These are phyloP conservation scores for Euphorbia tirucalli DNA, from an alignment of 345 rosid species.

Conservation along the genomic window DNA sequence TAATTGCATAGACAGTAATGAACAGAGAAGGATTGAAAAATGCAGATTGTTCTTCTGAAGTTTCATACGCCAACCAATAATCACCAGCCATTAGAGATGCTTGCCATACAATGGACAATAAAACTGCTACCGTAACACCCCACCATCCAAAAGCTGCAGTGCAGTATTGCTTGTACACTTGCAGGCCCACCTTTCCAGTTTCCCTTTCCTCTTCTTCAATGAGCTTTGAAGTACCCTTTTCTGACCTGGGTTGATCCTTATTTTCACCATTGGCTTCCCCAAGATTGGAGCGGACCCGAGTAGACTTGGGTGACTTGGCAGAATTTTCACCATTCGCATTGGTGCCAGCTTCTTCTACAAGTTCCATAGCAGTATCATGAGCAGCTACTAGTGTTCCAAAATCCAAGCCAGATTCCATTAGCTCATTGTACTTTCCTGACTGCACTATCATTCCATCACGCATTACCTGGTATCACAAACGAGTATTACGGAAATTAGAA, in stretches of 20 bases:
- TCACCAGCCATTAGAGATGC: slow-evolving; percentile 78
- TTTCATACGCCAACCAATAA: slow-evolving; percentile 93
- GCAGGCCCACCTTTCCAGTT: slow-evolving; percentile 68
- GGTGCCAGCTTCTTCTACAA: slow-evolving; percentile 63
- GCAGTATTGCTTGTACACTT: slow-evolving; percentile 69
- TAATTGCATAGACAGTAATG: slow-evolving; percentile 59
- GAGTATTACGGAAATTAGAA: background rate
- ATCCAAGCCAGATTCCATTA: slow-evolving; percentile 59
- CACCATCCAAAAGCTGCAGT: slow-evolving; percentile 95
- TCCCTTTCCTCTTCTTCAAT: slow-evolving; percentile 87
- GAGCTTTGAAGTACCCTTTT: slow-evolving; percentile 63
- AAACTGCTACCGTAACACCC: slow-evolving; percentile 55
- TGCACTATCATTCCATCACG: slow-evolving; percentile 85
- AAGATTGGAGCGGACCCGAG: slow-evolving; percentile 29
- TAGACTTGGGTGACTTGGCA: slow-evolving; percentile 37
- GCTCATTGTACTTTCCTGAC: slow-evolving; percentile 69
- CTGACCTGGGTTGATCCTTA: slow-evolving; percentile 41
- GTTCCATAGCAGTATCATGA: slow-evolving; percentile 80
- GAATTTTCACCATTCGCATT: slow-evolving; percentile 30
- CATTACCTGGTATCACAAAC: slow-evolving; percentile 58
- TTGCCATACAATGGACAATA: slow-evolving; percentile 73
- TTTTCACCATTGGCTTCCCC: slow-evolving; percentile 52
- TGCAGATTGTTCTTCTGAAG: slow-evolving; percentile 47
- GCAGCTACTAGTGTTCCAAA: slow-evolving; percentile 81
- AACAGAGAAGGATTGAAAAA: slow-evolving; percentile 54